Conservation (phyloP, 129 eudicot genomes). For the Apium graveolens region DNA sequence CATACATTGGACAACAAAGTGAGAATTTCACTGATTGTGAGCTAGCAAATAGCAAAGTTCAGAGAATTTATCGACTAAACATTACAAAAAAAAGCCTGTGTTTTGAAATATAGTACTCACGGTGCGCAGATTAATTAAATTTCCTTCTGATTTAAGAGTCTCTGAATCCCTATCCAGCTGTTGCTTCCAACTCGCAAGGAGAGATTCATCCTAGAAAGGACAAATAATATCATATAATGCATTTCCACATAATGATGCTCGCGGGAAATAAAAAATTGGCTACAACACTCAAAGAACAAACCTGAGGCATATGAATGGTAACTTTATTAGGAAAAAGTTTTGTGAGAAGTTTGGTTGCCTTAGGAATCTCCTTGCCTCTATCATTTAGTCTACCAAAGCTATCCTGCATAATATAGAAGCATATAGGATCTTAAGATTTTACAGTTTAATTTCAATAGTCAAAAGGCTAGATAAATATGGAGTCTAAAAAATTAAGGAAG, state of each 20-base stretch:
- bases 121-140: slow-evolving; percentile 55
- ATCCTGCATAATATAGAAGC: slow-evolving; percentile 43
- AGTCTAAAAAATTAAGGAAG: background rate
- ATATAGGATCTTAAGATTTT: slow-evolving; percentile 9
- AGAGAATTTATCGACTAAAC: background rate
- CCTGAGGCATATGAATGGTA: slow-evolving; percentile 89
- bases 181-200: slow-evolving; percentile 73
- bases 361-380: slow-evolving; percentile 63
- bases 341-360: slow-evolving; percentile 63
- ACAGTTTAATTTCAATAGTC: background rate
- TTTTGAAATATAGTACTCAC: slow-evolving; percentile 32
- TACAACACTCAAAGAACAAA: slow-evolving; percentile 24
- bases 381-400: slow-evolving; percentile 73
- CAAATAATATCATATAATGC: background rate
- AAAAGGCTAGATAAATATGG: background rate
- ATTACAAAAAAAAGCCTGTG: background rate
- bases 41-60: background rate
- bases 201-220: slow-evolving; percentile 65
- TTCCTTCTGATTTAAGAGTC: slow-evolving; percentile 64
- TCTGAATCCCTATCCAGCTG: slow-evolving; percentile 75
- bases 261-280: background rate
- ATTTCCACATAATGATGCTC: slow-evolving; percentile 2
- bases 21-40: background rate
- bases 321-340: slow-evolving; percentile 88
- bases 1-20: background rate